Base-by-base conservation (phyloP, 1,284 basidiomycete species). In the Malassezia brasiliensis region DNA sequence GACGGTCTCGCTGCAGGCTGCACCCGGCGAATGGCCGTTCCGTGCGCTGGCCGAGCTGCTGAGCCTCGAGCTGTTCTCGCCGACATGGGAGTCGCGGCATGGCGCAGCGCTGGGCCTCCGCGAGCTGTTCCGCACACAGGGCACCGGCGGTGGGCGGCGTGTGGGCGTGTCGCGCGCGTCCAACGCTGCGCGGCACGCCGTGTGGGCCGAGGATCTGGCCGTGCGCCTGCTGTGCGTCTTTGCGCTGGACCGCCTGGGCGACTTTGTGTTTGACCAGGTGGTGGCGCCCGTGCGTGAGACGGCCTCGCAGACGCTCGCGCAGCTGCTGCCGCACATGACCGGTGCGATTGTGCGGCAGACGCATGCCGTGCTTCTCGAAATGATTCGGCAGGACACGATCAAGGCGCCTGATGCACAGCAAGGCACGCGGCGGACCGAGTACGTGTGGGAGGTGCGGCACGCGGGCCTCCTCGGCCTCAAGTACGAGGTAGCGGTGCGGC, bases 371-470 rank as follows among this genome's bases (percentile, higher is more conserved):
- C 80, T 99, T 35, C 79, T 94, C 37, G 83, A 86, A 66, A 98
- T 98, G 94, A 90, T 96, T 61, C 81, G 84, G 50, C 93, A 96
- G 76, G 83, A 87, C 56, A 87, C 77, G 62, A 31, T 50, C 19
- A 35, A 38, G 9, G 42, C 17, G 28, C 41, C 25, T 3, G 25
- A 46, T 11, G 37, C 35, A 3, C 39, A 31, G 35, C 20, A 30
- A 17, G 30, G 12, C 3, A 32, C 42, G 38, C 36, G 32, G 37
- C 66, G 70, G 36, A 71, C 76, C 48, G 77, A 74, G 40, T 90
- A 94, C 76, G 83, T 91, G 5, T 99, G 94, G 94, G 90, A 98
- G 77, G 87, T 98, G 47, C 81, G 94, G 47, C 94, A 99, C 77
- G 93, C 94, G 2, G 94, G 94, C 31, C 77, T 99, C 51, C 81